A percentile compares a stretch with the other conserved stretches of the same genome.
phyloP scores from a whole-genome alignment of 2,329 filamentous ascomycete species.

The Ophiostoma sp. region DNA sequence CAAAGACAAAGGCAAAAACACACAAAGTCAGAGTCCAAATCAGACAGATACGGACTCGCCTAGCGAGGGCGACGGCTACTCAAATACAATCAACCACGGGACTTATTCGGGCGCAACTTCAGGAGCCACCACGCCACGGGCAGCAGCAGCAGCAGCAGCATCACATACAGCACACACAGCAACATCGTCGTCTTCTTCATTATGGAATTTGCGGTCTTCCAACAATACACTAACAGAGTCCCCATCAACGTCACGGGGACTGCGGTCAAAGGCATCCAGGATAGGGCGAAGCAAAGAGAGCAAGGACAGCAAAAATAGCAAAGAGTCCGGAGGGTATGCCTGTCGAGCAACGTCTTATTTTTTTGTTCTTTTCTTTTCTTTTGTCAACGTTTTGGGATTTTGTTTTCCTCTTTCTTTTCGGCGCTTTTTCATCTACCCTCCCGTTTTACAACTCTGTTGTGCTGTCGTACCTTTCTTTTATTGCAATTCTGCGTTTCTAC shows the following conservation, averaged over 20 bases:
- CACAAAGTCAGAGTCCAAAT: slow-evolving; percentile 6
- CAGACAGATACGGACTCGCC: slow-evolving; percentile 22
- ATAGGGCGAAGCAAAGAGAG: slow-evolving; percentile 21
- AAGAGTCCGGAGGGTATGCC: slow-evolving; percentile 24
- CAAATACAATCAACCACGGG: neutral
- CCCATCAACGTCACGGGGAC: slow-evolving; percentile 6
- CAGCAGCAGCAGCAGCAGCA: neutral
- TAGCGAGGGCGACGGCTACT: slow-evolving; percentile 19
- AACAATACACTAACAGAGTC: neutral
- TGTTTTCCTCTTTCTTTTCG: neutral
- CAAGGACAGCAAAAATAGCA: neutral
- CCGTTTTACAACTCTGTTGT: neutral
- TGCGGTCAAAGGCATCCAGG: slow-evolving; percentile 22
- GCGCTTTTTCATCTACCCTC: neutral
- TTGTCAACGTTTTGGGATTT: neutral
- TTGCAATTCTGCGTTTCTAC: neutral
- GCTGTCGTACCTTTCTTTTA: neutral
- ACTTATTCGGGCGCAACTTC: neutral
- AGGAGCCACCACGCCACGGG: neutral
- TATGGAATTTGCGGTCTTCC: neutral
- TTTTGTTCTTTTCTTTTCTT: neutral
- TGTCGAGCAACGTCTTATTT: slow-evolving; percentile 10
- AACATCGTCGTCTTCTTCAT: neutral
- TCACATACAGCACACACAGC: neutral
- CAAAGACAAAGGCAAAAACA: slow-evolving; percentile 10